Evolutionary conservation across 345 rosid genomes (phyloP), one percentile per base, ranked within the genome.

Genomic region (Aquilaria malaccensis): DNA sequence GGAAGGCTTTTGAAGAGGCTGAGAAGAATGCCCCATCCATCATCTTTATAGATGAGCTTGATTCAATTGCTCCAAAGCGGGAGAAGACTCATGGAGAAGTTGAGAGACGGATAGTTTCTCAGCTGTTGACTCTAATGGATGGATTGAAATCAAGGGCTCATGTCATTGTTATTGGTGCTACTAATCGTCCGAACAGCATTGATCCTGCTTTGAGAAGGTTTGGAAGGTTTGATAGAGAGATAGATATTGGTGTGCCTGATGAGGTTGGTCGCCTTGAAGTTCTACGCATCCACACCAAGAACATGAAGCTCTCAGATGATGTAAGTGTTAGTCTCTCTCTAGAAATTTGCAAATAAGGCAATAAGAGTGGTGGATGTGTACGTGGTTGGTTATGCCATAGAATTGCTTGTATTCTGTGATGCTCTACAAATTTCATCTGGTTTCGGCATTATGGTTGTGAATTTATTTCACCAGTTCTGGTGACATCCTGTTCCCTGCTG

Each of bases 1-100:
- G 88, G 80, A 83, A 83, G 76, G 88, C 92, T 7, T 86, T 86
- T 53, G 88, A 86, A 72, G 86, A 83, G 63, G 86, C 86, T 33
- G 85, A 83, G 65, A 76, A 76, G 77, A 80, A 80, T 64, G 81
- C 81, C 9, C 84, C 81, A 54, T 76, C 84, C n/a, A 85, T 85
- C 58, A 81, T 85, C 56, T 83, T 85, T 70, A 85, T 83, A 45
- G 91, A 83, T 69, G 88, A 83, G 77, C 0, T 85, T 2, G 92
- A 83, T 67, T 85, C 91, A 0, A 80, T 85, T 64, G 91, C 91
- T 58, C 91, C 91, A 2, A 85, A 83, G 68, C 73, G 86, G 31
- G 88, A 85, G 14, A 85, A 83, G 75, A 85, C 91, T 1, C 63
- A 83, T 30, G 88, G 85, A 6, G 88, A 83, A 57, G 92, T 86